Evolutionary conservation across 768 basidiomycete species (phyloP).

Genomic region (Amanita exitialis): DNA sequence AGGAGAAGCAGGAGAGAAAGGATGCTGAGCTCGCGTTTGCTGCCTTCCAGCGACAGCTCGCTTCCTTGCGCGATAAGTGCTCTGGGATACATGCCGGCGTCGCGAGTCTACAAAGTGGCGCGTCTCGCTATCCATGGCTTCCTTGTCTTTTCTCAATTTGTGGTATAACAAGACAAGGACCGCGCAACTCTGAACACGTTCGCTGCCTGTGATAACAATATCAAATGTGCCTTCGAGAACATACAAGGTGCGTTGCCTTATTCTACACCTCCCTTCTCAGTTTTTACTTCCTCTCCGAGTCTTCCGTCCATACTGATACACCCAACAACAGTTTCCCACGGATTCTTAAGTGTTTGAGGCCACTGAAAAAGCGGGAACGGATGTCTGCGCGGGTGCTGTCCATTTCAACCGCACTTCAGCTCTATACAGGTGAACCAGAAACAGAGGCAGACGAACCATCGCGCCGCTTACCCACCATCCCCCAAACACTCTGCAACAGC

Average conservation of each 20-base stretch:
- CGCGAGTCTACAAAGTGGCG: conserved; percentile 57
- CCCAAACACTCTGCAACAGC: conserved; percentile 32
- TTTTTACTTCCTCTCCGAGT: conserved; percentile 70
- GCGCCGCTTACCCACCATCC: conserved; percentile 32
- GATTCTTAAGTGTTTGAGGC: too few species aligned
- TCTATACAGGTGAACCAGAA: too few species aligned
- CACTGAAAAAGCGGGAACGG: too few species aligned
- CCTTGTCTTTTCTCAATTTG: not conserved
- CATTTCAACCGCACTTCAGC: too few species aligned
- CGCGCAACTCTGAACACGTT: conserved; percentile 41
- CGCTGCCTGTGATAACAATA: conserved; percentile 43
- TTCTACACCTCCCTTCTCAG: conserved; percentile 25
- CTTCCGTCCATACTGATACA: conserved; percentile 52
- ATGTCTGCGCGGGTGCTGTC: too few species aligned
- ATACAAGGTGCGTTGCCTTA: conserved; percentile 51
- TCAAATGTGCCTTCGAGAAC: conserved; percentile 69
- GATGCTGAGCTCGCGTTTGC: conserved; percentile 55
- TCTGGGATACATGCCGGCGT: conserved; percentile 45
- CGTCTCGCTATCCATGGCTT: not conserved
- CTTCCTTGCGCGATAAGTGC: conserved; percentile 49
- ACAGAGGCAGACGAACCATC: conserved; percentile 69
- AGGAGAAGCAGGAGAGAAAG: conserved; percentile 65
- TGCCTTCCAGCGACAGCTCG: conserved; percentile 56
- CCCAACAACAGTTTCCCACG: conserved; percentile 71
- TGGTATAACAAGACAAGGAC: conserved; percentile 60